phyloP scores from a whole-genome alignment of 2,329 filamentous ascomycete genomes.

The Xylaria arbuscula region DNA sequence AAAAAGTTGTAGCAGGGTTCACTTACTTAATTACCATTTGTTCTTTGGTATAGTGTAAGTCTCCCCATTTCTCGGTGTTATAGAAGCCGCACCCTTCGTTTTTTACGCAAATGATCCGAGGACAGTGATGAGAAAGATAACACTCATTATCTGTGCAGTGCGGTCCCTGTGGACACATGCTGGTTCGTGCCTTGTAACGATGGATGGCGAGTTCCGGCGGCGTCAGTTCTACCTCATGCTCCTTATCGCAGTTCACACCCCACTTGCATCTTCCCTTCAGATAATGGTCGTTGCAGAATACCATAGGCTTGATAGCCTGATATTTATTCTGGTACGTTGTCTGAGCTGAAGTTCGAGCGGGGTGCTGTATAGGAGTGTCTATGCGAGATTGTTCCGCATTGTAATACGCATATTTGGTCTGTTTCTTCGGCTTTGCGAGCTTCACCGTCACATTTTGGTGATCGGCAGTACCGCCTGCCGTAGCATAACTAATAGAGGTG shows the following conservation, averaged over 20 bases:
- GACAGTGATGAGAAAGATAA: conserved; percentile 52
- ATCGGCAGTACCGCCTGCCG: conserved; percentile 48
- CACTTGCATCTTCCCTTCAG: conserved; percentile 50
- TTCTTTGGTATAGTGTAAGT: conserved; percentile 49
- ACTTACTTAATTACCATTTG: conserved; percentile 48
- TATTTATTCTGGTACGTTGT: conserved; percentile 50
- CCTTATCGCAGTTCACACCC: conserved; percentile 48
- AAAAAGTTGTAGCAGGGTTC: background rate
- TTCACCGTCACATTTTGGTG: conserved; percentile 51
- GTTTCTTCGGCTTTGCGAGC: conserved; percentile 49
- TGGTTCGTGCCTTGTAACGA: conserved; percentile 52
- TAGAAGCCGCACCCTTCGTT: conserved; percentile 47
- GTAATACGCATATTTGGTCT: conserved; percentile 48
- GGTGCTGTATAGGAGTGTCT: conserved; percentile 49
- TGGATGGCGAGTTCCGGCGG: conserved; percentile 50
- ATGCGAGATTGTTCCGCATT: conserved; percentile 49
- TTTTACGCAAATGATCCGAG: conserved; percentile 45
- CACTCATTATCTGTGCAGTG: conserved; percentile 51
- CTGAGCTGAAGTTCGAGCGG: conserved; percentile 48
- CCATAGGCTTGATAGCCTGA: conserved; percentile 46
- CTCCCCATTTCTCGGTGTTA: conserved; percentile 47
- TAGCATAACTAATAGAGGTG: conserved; percentile 51
- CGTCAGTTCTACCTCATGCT: conserved; percentile 49
- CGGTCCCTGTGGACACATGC: conserved; percentile 49
- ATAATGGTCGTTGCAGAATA: conserved; percentile 52